Evolutionary conservation across 768 basidiomycete genomes (phyloP).

Genomic region (Mycena epipterygia): DNA sequence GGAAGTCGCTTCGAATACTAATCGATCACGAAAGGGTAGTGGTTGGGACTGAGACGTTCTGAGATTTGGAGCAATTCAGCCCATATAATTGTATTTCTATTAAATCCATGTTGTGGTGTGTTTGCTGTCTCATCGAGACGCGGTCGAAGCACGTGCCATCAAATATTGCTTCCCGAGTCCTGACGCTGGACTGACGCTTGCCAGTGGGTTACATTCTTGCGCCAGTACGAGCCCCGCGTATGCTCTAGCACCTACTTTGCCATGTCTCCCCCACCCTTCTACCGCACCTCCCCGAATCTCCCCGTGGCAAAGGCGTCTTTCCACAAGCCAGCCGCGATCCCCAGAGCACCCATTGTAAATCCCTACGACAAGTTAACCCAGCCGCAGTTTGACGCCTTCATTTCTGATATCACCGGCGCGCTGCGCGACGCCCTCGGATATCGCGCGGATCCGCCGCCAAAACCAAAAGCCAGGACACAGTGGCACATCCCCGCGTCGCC

Average conservation of each 20-base stretch:
- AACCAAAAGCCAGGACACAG: constrained; percentile 30
- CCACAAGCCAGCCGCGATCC: constrained; percentile 24
- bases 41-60: constrained; percentile 13
- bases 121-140: not conserved
- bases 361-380: constrained; percentile 82
- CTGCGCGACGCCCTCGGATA: constrained; percentile 71
- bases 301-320: constrained; percentile 18
- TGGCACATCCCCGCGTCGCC: constrained; percentile 35
- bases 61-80: not conserved
- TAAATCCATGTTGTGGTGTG: constrained; percentile 12
- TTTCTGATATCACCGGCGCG: constrained; percentile 70
- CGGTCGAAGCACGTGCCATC: constrained; percentile 4
- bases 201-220: not conserved
- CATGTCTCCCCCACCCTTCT: constrained; percentile 22
- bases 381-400: constrained; percentile 79
- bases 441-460: constrained; percentile 47
- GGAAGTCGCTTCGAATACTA: constrained; percentile 12
- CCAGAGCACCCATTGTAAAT: constrained; percentile 70
- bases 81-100: too few relatives aligned
- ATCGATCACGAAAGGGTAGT: constrained; percentile 28
- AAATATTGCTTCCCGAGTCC: too few relatives aligned
- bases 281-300: constrained; percentile 13
- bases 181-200: not conserved
- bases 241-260: constrained; percentile 8
- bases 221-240: not conserved